phyloP scores from a whole-genome alignment of 2,329 filamentous ascomycete genomes.

The Trichoderma polysporum region DNA sequence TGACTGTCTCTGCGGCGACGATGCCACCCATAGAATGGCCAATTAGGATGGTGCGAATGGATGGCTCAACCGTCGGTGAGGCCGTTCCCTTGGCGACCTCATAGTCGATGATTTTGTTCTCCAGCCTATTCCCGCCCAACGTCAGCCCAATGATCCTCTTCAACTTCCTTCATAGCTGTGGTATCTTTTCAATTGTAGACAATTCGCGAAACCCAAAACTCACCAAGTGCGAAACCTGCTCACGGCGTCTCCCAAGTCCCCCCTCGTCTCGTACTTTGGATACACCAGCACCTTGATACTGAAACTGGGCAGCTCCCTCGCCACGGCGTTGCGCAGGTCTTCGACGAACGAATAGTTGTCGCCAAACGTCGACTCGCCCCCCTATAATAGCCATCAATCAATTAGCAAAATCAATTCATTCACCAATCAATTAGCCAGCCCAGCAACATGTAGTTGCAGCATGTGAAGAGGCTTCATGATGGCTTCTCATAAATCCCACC shows the following conservation, averaged over 20 bases:
- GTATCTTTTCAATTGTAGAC: no score
- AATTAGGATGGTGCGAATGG: constrained; percentile 75
- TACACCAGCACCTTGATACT: constrained; percentile 70
- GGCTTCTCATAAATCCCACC: background rate
- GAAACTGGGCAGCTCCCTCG: constrained; percentile 66
- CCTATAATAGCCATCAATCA: constrained; percentile 43
- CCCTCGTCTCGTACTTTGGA: constrained; percentile 78
- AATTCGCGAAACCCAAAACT: constrained; percentile 20
- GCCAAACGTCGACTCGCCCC: constrained; percentile 75
- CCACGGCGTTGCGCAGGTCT: constrained; percentile 64
- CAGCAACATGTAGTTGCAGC: background rate
- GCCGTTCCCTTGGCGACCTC: constrained; percentile 80
- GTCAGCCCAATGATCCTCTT: background rate
- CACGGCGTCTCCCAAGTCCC: constrained; percentile 71
- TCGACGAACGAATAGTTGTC: constrained; percentile 65
- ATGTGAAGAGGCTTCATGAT: background rate
- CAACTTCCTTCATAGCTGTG: background rate
- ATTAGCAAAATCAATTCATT: background rate
- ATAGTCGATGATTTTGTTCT: constrained; percentile 90
- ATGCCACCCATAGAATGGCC: constrained; percentile 94
- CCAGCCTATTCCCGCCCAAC: constrained; percentile 58
- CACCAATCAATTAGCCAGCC: background rate
- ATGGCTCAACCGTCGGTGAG: constrained; percentile 82
- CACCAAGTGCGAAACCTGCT: constrained; percentile 73
- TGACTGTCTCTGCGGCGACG: constrained; percentile 83